Evolutionary conservation across 371 early-diverging fungal species (phyloP).

Genomic region (Mucor plumbeus): DNA sequence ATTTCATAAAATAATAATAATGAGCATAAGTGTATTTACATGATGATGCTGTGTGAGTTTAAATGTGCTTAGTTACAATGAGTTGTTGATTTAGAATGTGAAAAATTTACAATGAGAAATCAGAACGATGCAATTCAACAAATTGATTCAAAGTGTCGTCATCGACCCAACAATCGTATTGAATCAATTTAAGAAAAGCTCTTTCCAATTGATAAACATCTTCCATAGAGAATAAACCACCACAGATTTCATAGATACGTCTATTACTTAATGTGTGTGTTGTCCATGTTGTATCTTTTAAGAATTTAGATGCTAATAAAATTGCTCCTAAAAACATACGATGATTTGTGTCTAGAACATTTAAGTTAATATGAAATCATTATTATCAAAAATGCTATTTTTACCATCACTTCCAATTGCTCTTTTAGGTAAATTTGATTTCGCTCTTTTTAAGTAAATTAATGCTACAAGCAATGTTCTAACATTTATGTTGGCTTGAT

Average conservation of each 20-base stretch:
- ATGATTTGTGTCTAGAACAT: constrained; percentile 53
- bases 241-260: constrained; percentile 43
- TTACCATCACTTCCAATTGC: constrained; percentile 50
- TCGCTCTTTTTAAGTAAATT: constrained; percentile 52
- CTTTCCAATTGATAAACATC: constrained; percentile 49
- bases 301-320: constrained; percentile 76
- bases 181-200: constrained; percentile 50
- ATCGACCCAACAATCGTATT: constrained; percentile 52
- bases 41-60: constrained; percentile 1
- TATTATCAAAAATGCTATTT: not conserved
- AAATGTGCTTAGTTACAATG: constrained; percentile 1
- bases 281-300: constrained; percentile 73
- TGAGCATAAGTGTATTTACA: not conserved
- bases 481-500: constrained; percentile 42
- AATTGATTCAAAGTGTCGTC: constrained; percentile 39
- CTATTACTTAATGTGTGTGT: constrained; percentile 38
- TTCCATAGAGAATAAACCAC: constrained; percentile 39
- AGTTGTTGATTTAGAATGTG: not conserved
- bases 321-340: constrained; percentile 82
- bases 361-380: not conserved
- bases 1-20: not conserved
- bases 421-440: constrained; percentile 39
- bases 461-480: constrained; percentile 49
- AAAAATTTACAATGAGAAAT: constrained; percentile 38
- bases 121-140: constrained; percentile 39